Evolutionary conservation across 352 stramenopile species (phyloP).

Genomic region (Porosira glacialis): DNA sequence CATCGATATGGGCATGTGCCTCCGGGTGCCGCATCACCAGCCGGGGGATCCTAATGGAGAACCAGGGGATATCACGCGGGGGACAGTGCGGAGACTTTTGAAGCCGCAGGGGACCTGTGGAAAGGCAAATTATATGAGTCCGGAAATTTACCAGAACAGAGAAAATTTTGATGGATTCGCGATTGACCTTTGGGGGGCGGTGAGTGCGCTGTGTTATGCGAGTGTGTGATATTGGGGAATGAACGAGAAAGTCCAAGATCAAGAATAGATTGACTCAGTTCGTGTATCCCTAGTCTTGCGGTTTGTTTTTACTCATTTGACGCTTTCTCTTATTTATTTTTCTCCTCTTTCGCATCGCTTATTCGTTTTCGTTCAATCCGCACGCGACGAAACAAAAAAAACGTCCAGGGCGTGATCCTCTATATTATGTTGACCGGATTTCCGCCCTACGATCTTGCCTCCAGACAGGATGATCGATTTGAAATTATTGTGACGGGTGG

Average conservation of each 20-base stretch:
- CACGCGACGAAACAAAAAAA: neutral
- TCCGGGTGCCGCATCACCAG: conserved; percentile 75
- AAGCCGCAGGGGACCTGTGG: conserved; percentile 80
- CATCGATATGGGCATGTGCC: conserved; percentile 85
- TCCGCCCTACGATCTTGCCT: conserved; percentile 88
- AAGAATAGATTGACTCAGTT: too few relatives aligned
- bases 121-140: conserved; percentile 97
- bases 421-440: conserved; percentile 95
- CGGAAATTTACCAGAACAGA: conserved; percentile 82
- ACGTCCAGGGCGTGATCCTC: conserved; percentile 85
- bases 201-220: conserved; percentile 73
- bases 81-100: conserved; percentile 65
- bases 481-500: conserved; percentile 79
- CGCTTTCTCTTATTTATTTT: neutral
- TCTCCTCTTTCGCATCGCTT: too few relatives aligned
- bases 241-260: too few relatives aligned
- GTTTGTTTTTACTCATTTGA: neutral
- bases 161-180: conserved; percentile 87
- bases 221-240: too few relatives aligned
- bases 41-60: conserved; percentile 32
- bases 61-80: conserved; percentile 48
- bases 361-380: too few relatives aligned
- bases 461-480: conserved; percentile 85
- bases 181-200: conserved; percentile 89
- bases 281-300: too few relatives aligned